A percentile compares a stretch with the other conserved stretches of the same genome.
Conservation (phyloP, 1,284 basidiomycete species). For the Paramarasmius palmivorus region DNA sequence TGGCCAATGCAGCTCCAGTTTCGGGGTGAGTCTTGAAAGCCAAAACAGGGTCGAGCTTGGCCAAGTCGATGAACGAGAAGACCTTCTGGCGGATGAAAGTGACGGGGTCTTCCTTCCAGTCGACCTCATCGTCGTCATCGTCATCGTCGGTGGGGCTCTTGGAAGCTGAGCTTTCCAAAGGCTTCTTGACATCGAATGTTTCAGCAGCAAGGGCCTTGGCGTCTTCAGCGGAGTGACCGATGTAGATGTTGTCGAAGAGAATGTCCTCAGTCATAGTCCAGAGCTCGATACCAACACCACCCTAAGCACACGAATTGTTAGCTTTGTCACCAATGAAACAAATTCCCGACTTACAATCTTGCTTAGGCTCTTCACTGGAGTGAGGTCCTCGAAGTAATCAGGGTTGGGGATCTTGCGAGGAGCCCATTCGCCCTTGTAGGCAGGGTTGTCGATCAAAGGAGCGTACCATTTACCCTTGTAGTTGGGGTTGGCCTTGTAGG, state of each 20-base stretch:
- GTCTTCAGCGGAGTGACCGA: constrained; percentile 85
- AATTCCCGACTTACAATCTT: constrained; percentile 63
- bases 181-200: constrained; percentile 84
- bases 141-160: constrained; percentile 54
- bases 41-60: constrained; percentile 67
- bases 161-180: constrained; percentile 57
- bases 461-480: constrained; percentile 98
- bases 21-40: constrained; percentile 85
- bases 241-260: constrained; percentile 92
- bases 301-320: constrained; percentile 37
- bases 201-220: constrained; percentile 81
- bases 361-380: constrained; percentile 81
- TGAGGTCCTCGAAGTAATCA: constrained; percentile 85
- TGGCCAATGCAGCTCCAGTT: constrained; percentile 76
- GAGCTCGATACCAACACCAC: constrained; percentile 94
- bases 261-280: constrained; percentile 99
- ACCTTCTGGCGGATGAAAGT: constrained; percentile 79
- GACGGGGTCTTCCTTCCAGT: constrained; percentile 74
- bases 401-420: constrained; percentile 94
- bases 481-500: constrained; percentile 86
- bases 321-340: neutral
- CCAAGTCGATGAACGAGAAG: constrained; percentile 72
- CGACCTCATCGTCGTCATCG: constrained; percentile 53
- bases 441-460: constrained; percentile 95
- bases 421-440: constrained; percentile 95